These are phyloP conservation scores for Aurantiochytrium sp. DNA, from an alignment of 108 stramenopile genomes.

Conservation along the genomic window DNA sequence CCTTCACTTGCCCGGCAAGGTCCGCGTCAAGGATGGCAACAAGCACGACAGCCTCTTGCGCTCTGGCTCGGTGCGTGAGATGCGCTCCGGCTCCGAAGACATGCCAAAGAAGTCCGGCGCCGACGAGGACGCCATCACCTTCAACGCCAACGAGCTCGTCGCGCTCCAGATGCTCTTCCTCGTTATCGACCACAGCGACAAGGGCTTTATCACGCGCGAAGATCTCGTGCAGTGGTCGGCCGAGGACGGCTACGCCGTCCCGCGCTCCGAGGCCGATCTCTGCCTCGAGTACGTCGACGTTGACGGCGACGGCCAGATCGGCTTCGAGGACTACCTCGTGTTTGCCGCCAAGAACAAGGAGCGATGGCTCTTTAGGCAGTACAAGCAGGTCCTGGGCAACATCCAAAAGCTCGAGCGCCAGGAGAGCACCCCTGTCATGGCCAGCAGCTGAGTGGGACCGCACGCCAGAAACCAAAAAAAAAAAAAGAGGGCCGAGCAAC, in stretches of 20 bases:
- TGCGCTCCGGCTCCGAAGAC: not conserved
- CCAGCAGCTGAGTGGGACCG: no score
- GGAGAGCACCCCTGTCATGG: not conserved
- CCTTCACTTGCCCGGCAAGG: not conserved
- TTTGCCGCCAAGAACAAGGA: slow-evolving; percentile 28
- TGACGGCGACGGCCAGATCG: not conserved
- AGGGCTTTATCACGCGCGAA: slow-evolving; percentile 1
- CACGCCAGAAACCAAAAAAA: no score
- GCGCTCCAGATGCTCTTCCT: not conserved
- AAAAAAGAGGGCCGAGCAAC: no score
- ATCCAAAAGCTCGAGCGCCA: not conserved
- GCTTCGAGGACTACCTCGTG: slow-evolving; percentile 15
- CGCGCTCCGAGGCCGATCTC: slow-evolving; percentile 19
- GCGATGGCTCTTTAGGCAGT: slow-evolving; percentile 1
- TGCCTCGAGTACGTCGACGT: slow-evolving; percentile 14
- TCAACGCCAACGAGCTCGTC: not conserved
- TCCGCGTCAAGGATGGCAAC: not conserved
- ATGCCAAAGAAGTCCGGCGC: not conserved
- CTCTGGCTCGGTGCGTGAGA: not conserved
- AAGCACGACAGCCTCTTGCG: not conserved
- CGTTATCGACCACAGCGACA: not conserved
- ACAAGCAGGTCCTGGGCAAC: not conserved
- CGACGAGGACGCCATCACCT: not conserved
- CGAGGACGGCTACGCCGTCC: slow-evolving; percentile 21
- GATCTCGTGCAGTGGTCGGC: slow-evolving; percentile 20